Conservation (phyloP, 2,329 filamentous ascomycete species). For the Aspergillus vadensis region DNA sequence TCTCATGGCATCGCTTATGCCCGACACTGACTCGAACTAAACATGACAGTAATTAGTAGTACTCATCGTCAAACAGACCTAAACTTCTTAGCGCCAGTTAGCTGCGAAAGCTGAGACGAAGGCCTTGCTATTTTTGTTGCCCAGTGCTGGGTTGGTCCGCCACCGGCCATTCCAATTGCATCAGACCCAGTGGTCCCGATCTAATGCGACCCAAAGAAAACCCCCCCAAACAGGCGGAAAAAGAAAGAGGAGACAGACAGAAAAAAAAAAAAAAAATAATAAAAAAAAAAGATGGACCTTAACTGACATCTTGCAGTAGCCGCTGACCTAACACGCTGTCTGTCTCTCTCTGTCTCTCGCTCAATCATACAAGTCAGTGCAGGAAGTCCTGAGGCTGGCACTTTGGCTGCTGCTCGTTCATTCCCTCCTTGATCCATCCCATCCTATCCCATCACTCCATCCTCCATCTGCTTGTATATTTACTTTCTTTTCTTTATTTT, state of each 20-base stretch:
- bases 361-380: neutral
- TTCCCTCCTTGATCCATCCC: neutral
- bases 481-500: neutral
- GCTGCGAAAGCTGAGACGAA: neutral
- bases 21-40: neutral
- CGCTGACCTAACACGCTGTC: conserved; percentile 5
- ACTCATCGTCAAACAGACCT: conserved; percentile 5
- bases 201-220: neutral
- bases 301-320: conserved; percentile 6
- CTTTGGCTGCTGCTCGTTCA: neutral
- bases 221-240: neutral
- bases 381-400: conserved; percentile 6
- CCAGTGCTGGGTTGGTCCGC: conserved; percentile 5
- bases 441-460: neutral
- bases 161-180: conserved; percentile 7
- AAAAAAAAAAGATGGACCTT: neutral
- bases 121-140: conserved; percentile 5
- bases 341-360: neutral
- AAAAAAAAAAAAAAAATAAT: neutral
- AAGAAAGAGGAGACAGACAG: neutral
- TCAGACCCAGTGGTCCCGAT: conserved; percentile 7
- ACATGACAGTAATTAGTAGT: neutral
- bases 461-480: neutral
- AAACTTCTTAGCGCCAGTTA: conserved; percentile 1
- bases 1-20: neutral